Evolutionary conservation across 2,329 filamentous ascomycete species (phyloP), one percentile per base, ranked within the genome.

Genomic region (Ceratocystis destructans): DNA sequence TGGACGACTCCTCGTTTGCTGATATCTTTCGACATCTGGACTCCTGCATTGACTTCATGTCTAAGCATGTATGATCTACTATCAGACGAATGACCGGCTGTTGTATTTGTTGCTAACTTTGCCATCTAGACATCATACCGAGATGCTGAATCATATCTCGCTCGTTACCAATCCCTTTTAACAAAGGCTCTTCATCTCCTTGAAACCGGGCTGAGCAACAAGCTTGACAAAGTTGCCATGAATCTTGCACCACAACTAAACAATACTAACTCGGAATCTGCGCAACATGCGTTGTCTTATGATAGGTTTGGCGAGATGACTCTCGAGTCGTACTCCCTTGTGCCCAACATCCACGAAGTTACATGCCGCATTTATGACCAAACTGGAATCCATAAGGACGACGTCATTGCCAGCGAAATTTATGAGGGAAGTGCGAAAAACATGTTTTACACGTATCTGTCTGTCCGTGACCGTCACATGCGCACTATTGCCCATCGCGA

Each of bases 1-100:
- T 96, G 17, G 88, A 92, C 59, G 87, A 87, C 66, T 86, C 87
- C 63, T 88, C 89, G 57, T 96, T 97, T 72, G 86, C 88, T 1
- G 89, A 96, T 64, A 95, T 97, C 80, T 78, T 99, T 62, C 82
- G 84, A 61, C 93, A 90, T 69, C 79, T 99, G 62, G 92, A 97
- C 75, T 85, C 90, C 64, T 99, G 93, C 74, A 84, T 99, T 70
- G 87, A 87, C 37, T 97, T 97, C 73, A 96, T 97, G 91, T 83
- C 89, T 68, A 81, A 84, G 64, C 90, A 96, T 77, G 88, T 91
- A 76, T 74, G 86, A 74, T 17, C 1, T 8, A 17, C 20, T 48
- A 15, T n/a, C 3, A 28, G 41, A 62, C 57, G 22, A 20, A 1
- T 12, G 5, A 45, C 5, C 48, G 7, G 5, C 1, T n/a, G 5